Conservation (phyloP, 2,329 filamentous ascomycete genomes). For the Sclerotinia spermophila region DNA sequence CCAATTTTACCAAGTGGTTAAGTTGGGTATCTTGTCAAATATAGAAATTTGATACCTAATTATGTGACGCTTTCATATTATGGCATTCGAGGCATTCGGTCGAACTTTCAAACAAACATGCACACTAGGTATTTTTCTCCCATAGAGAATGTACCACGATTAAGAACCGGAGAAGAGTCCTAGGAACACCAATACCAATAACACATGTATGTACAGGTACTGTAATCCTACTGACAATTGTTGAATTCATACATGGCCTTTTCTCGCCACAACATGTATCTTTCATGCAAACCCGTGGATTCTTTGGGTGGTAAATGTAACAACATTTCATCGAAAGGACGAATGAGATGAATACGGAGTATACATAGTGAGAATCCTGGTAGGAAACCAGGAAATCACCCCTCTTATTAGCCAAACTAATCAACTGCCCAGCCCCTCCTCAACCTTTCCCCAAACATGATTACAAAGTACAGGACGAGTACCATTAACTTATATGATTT, state of each 20-base stretch:
- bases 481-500: slow-evolving; percentile 2
- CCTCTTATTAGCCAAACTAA: neutral
- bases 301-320: slow-evolving; percentile 8
- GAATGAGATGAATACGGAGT: slow-evolving; percentile 5
- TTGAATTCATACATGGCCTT: neutral
- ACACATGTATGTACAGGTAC: neutral
- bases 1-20: neutral
- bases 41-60: neutral
- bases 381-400: neutral
- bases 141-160: slow-evolving; percentile 2
- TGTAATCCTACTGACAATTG: too few species aligned
- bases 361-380: neutral
- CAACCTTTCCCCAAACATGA: slow-evolving; percentile 1
- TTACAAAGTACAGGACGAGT: too few species aligned
- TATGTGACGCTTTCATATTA: neutral
- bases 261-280: slow-evolving; percentile 14
- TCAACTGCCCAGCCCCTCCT: slow-evolving; percentile 4
- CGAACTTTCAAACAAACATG: neutral
- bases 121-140: neutral
- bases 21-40: neutral
- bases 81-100: neutral
- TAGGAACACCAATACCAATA: neutral
- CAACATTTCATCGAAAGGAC: neutral
- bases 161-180: neutral
- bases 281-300: slow-evolving; percentile 8